phyloP scores from a whole-genome alignment of 2,329 filamentous ascomycete species.

The Exophiala sp. region DNA sequence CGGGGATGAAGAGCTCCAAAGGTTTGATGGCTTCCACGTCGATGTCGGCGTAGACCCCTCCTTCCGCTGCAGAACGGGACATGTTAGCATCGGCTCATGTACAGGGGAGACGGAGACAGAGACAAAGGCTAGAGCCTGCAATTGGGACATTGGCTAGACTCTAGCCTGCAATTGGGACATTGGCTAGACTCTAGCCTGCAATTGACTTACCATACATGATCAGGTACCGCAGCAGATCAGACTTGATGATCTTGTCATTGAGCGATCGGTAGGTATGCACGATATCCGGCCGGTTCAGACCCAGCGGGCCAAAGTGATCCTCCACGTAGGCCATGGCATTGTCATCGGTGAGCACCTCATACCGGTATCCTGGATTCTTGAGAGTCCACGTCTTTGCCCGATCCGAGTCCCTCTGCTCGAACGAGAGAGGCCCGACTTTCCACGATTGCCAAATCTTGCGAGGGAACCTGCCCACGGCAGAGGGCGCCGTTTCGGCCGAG shows the following conservation, averaged over 20 bases:
- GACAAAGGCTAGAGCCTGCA: too few relatives aligned
- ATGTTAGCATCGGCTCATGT: neutral
- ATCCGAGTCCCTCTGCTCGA: slow-evolving; percentile 57
- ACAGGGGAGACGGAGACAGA: neutral
- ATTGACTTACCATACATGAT: slow-evolving; percentile 54
- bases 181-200: too few relatives aligned
- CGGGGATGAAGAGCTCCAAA: slow-evolving; percentile 54
- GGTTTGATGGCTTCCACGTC: slow-evolving; percentile 53
- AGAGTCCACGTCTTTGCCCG: slow-evolving; percentile 59
- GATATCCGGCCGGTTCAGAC: slow-evolving; percentile 62
- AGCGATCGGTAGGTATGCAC: slow-evolving; percentile 56
- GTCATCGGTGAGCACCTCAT: slow-evolving; percentile 63
- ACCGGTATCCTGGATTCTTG: slow-evolving; percentile 61
- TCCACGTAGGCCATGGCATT: slow-evolving; percentile 64
- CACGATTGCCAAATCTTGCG: slow-evolving; percentile 72
- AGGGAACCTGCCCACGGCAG: slow-evolving; percentile 42
- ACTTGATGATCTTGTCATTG: slow-evolving; percentile 60
- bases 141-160: too few relatives aligned
- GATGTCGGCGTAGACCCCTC: slow-evolving; percentile 56
- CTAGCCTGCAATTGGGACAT: too few relatives aligned
- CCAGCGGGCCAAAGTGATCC: slow-evolving; percentile 58
- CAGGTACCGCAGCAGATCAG: slow-evolving; percentile 60
- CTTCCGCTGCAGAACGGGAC: slow-evolving; percentile 43
- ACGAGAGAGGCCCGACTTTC: slow-evolving; percentile 62
- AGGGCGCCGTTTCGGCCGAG: neutral